Evolutionary conservation across 1,284 basidiomycete genomes (phyloP), one percentile per base, ranked within the genome.

Genomic region (Singerocomus inundabilis): DNA sequence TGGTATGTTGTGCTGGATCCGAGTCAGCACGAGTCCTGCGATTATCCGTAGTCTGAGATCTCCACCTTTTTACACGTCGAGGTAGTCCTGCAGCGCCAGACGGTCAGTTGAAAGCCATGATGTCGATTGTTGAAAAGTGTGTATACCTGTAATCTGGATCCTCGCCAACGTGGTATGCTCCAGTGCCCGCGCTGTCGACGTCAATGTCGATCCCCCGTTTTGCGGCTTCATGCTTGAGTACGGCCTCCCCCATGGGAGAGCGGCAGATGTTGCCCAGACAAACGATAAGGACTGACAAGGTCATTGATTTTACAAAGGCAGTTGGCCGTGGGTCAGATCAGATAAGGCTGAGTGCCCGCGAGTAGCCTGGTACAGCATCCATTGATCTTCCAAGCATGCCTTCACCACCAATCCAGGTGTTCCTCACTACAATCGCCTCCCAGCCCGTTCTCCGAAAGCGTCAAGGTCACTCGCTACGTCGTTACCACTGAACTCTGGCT

Each of bases 361-460:
- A 21, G 21, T 21, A 21, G 25, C 12, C 25, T 31, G 29, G 30
- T 37, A 42, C 30, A 32, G 7, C 30, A 28, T 33, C 29, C 21
- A 44, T 49, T 24, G 34, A 55, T 32, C 42, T 25, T 44, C n/a
- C 13, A 26, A 48, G 37, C 33, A 90, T 90, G 86, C 76, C 82
- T 49, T 79, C 85, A 18, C 89, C 88, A 10, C 89, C 88, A 5
- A 84, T 91, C 53, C 80, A 86, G 57, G 67, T 91, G 32, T 91
- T 88, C 65, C 76, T 91, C 47, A 91, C 89, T n/a, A 91, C 89
- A 10, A 91, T 91, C 54, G 85, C 84, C 5, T 88, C 86, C 48
- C 84, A 89, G 62, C 82, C 86, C 2, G 79, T 80, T 49, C 74
- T 91, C 49, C 74, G 88, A 57, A 80, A 86, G 60, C 80, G 85